Evolutionary conservation across 2,329 filamentous ascomycete genomes (phyloP).

Genomic region (Ophiosphaerella herpotricha): DNA sequence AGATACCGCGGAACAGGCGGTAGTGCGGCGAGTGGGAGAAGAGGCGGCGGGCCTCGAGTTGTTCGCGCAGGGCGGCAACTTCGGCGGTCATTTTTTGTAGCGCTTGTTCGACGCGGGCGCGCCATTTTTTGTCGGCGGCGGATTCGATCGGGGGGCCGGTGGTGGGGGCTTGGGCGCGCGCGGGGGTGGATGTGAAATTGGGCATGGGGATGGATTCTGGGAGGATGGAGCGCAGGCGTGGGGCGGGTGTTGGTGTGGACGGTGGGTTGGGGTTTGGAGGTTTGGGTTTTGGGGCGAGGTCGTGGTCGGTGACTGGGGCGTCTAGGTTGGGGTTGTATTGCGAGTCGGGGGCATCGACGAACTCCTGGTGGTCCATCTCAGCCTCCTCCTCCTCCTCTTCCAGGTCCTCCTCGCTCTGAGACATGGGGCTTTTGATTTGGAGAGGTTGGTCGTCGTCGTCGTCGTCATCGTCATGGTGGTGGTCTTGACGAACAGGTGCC

Average conservation of each 20-base stretch:
- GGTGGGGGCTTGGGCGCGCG: not conserved
- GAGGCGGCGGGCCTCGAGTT: conserved; percentile 77
- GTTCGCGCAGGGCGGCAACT: conserved; percentile 87
- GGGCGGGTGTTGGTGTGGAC: conserved; percentile 24
- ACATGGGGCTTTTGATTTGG: conserved; percentile 79
- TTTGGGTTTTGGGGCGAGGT: conserved; percentile 16
- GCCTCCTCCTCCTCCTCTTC: conserved; percentile 39
- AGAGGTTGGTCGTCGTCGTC: conserved; percentile 32
- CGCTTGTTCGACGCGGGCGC: conserved; percentile 79
- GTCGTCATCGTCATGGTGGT: conserved; percentile 13
- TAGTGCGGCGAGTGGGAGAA: conserved; percentile 67
- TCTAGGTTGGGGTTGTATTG: conserved; percentile 47
- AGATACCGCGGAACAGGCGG: conserved; percentile 60
- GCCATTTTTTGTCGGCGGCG: conserved; percentile 66
- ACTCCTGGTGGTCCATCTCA: conserved; percentile 47
- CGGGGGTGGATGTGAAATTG: conserved; percentile 8
- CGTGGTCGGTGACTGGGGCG: conserved; percentile 24
- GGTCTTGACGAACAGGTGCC: too few relatives aligned
- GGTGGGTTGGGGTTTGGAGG: conserved; percentile 14
- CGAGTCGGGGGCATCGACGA: conserved; percentile 55
- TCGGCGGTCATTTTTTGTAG: conserved; percentile 90
- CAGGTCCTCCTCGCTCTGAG: conserved; percentile 66
- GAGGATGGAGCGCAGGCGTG: conserved; percentile 18
- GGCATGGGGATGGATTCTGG: conserved; percentile 28
- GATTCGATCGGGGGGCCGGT: conserved; percentile 9